Evolutionary conservation across 73 alveolate genomes (phyloP).

Genomic region (Tetrahymena thermophila): DNA sequence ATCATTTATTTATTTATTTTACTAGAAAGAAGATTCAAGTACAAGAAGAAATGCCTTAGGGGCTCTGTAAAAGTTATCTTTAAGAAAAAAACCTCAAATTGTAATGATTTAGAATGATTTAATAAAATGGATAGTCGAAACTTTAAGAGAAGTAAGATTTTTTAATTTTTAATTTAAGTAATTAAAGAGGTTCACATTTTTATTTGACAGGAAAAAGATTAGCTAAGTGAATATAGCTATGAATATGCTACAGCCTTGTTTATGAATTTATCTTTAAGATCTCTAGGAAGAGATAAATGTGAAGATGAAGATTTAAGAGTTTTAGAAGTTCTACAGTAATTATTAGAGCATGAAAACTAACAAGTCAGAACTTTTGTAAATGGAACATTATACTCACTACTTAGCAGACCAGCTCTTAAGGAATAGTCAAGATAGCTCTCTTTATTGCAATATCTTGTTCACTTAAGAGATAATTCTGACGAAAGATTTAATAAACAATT

Average conservation of each 20-base stretch:
- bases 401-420: constrained; percentile 49
- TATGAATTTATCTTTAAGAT: constrained; percentile 91
- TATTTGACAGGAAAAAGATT: constrained; percentile 53
- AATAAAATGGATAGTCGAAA: constrained; percentile 87
- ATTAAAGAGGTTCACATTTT: neutral
- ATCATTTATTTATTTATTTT: neutral
- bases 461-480: constrained; percentile 57
- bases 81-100: constrained; percentile 88
- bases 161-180: neutral
- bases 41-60: constrained; percentile 92
- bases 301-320: constrained; percentile 76
- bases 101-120: constrained; percentile 91
- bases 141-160: constrained; percentile 48
- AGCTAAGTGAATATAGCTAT: constrained; percentile 86
- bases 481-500: constrained; percentile 72
- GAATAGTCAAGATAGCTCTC: constrained; percentile 59
- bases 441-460: constrained; percentile 54
- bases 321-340: constrained; percentile 73
- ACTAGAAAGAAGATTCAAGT: constrained; percentile 74
- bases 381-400: constrained; percentile 76
- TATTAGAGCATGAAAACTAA: constrained; percentile 81
- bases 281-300: constrained; percentile 91
- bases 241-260: constrained; percentile 97
- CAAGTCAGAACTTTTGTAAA: constrained; percentile 55
- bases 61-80: constrained; percentile 86